Evolutionary conservation across 1,139 yeast genomes (phyloP), one percentile per base, ranked within the genome.

Genomic region (Scheffersomyces illinoinensis): DNA sequence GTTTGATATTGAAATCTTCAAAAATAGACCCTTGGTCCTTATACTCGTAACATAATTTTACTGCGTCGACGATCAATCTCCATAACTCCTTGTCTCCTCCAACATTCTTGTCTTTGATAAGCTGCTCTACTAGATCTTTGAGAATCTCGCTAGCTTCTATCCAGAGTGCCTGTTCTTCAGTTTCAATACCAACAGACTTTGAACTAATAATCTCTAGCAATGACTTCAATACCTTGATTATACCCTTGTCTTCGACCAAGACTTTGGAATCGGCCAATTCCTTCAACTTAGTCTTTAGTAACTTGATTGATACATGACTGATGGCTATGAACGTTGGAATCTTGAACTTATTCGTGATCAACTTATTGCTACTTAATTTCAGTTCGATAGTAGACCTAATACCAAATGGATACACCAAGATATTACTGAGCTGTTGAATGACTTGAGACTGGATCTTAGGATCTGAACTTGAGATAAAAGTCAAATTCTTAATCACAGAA

Each of bases 281-380:
- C 0, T 66, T 63, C 19, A 90, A 60, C 50, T 79, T 78, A 0
- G 63, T 63, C 4, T 69, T 66, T 33, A 91, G 66, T 8, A 83
- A 64, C 14, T 71, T 73, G 57, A 87, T 75, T 0, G 91, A 79
- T 39, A 73, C 68, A 57, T 81, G 81, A 63, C 95, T 84, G 2
- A 89, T 74, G 0, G 92, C 86, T 49, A 87, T 81, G 68, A 89
- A 92, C 0, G 92, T 83, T 1, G 97, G 95, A 39, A 85, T 77
- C 59, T 85, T 85, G 12, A 76, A 72, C 56, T 71, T 75, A 24
- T 71, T 67, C 47, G 70, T 70, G 47, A 70, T 63, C 18, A 71
- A 61, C 53, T 68, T 66, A 53, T 72, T 72, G 53, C 72, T 69
- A 24, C 63, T 69, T 54, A 72, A 69, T 64, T 71, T 76, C 58